These are phyloP conservation scores for Skeletonema menzelii DNA, from an alignment of 108 stramenopile genomes.

Conservation along the genomic window DNA sequence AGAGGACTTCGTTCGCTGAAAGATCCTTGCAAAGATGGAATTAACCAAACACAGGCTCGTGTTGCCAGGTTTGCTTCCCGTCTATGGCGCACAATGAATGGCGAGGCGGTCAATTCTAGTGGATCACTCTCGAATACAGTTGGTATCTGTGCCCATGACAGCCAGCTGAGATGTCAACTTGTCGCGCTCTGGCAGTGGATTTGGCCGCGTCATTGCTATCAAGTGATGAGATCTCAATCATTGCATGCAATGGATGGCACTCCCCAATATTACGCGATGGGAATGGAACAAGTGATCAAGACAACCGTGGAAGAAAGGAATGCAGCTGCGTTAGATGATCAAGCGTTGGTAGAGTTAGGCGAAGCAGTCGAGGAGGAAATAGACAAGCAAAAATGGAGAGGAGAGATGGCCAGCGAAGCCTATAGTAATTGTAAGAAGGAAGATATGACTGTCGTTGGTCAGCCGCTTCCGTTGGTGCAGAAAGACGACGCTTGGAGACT, in stretches of 20 bases:
- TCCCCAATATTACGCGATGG: slow-evolving; percentile 58
- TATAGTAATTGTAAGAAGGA: slow-evolving; percentile 55
- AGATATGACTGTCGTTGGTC: slow-evolving; percentile 56
- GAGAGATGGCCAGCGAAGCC: slow-evolving; percentile 73
- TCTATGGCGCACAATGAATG: slow-evolving; percentile 88
- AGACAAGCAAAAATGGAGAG: slow-evolving; percentile 81
- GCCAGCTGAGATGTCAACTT: slow-evolving; percentile 68
- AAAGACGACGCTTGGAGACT: slow-evolving; percentile 75
- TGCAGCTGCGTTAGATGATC: slow-evolving; percentile 61
- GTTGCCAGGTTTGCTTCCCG: slow-evolving; percentile 78
- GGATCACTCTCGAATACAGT: neutral
- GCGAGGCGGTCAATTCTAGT: slow-evolving; percentile 38
- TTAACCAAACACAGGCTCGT: slow-evolving; percentile 57
- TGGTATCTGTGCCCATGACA: slow-evolving; percentile 73
- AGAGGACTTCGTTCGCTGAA: slow-evolving; percentile 68
- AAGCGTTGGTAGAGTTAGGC: slow-evolving; percentile 49
- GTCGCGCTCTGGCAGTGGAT: slow-evolving; percentile 86
- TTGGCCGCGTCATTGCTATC: slow-evolving; percentile 71
- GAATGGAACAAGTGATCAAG: slow-evolving; percentile 73
- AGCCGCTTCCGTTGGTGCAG: slow-evolving; percentile 74
- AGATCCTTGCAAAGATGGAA: slow-evolving; percentile 47
- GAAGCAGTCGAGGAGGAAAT: slow-evolving; percentile 58
- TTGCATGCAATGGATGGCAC: slow-evolving; percentile 61
- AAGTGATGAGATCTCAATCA: slow-evolving; percentile 58
- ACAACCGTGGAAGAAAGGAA: slow-evolving; percentile 71